Base-by-base conservation (phyloP, 139 green algal genomes). In the Cymbomonas tetramitiformis region DNA sequence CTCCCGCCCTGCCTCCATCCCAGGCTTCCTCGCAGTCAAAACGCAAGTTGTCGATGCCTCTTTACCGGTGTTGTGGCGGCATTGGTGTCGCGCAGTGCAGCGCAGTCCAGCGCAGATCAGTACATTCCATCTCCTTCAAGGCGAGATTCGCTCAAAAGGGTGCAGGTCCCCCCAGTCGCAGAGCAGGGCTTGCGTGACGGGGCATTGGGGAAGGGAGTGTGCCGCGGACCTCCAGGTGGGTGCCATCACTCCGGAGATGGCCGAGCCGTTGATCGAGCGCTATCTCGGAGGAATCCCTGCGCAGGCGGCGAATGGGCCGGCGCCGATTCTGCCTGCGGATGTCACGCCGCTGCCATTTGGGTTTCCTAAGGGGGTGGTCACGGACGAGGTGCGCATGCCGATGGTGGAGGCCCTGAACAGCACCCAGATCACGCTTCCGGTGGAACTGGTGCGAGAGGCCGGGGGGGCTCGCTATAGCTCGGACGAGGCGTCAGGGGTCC, bases 361-460 rank as follows among this genome's bases (percentile, higher is more conserved):
- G 5, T 87, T 87, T 50, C 84, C 83, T 2, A 52, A 58, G 9
- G 19, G 58, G 18, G 30, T 68, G 28, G 38, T 87, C 6, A 71
- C 71, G 30, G 78, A 90, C 67, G 70, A 82, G 36, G 74, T 93
- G 33, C 67, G 60, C n/a, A 60, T 74, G 30, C 26, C 51, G 55
- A 88, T 92, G 83, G 68, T 88, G 38, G 73, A 73, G 32, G 71
- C 75, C 0, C 56, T 79, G 30, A 67, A 77, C 4, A 67, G 79
- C 48, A 65, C 71, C 3, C 78, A 86, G 56, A 78, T 93, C 38
- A 88, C 82, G 7, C 81, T 93, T 38, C 85, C 85, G 4, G 68
- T 90, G 5, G 38, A 43, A 28, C 40, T 90, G 38, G 3, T 32
- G 5, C 48, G 62, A 1, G 25, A 38, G 15, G 28, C 8, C 49